These are phyloP conservation scores for Trichosporon coremiiforme DNA, from an alignment of 1,284 basidiomycete species.

Conservation along the genomic window DNA sequence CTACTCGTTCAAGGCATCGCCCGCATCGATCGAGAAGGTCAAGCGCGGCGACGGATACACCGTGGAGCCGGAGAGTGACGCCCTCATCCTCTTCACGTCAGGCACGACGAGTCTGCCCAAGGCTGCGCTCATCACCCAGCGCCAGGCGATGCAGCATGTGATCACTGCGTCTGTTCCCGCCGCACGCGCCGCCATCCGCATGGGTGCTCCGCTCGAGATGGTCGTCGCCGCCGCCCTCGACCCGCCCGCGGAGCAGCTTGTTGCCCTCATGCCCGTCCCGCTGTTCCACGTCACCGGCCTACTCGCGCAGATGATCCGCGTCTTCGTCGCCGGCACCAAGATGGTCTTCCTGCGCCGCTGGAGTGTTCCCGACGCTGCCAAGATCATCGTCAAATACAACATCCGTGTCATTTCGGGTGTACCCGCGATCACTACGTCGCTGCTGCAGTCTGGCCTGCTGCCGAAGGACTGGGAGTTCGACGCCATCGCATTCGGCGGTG, in stretches of 20 bases:
- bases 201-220: background rate
- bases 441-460: constrained; percentile 43
- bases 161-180: constrained; percentile 26
- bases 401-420: constrained; percentile 48
- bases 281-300: constrained; percentile 55
- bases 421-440: constrained; percentile 45
- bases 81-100: constrained; percentile 47
- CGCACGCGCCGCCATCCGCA: background rate
- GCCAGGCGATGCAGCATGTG: constrained; percentile 42
- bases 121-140: constrained; percentile 47
- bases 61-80: constrained; percentile 45
- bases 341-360: constrained; percentile 46
- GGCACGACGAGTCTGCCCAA: constrained; percentile 47
- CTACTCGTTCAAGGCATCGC: background rate
- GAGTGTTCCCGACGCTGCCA: constrained; percentile 41
- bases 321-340: constrained; percentile 52
- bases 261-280: constrained; percentile 43
- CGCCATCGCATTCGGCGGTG: constrained; percentile 51
- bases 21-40: background rate
- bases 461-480: constrained; percentile 39
- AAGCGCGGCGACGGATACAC: constrained; percentile 24
- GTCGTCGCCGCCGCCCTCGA: constrained; percentile 15
- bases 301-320: constrained; percentile 44
- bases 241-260: constrained; percentile 16
- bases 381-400: constrained; percentile 40